Evolutionary conservation across 2,329 filamentous ascomycete genomes (phyloP).

Genomic region (Penicillium sp.): DNA sequence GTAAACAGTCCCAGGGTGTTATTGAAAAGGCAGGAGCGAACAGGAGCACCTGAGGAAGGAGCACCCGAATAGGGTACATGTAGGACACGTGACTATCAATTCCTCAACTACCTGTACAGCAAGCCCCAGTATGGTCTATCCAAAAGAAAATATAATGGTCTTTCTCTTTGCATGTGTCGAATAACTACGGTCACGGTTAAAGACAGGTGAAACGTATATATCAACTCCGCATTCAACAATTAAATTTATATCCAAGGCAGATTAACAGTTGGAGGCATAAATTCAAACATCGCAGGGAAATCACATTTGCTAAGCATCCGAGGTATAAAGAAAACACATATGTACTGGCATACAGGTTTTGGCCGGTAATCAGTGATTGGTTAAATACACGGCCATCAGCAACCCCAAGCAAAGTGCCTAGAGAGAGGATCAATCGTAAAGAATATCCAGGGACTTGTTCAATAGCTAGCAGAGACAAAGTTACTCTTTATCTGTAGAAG

Average conservation of each 20-base stretch:
- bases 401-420: slow-evolving; percentile 7
- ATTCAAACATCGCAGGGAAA: slow-evolving; percentile 1
- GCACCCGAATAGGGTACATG: too few relatives aligned
- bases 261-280: neutral
- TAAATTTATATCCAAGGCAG: neutral
- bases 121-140: too few relatives aligned
- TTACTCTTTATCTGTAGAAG: slow-evolving; percentile 40
- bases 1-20: too few relatives aligned
- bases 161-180: too few relatives aligned
- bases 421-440: neutral
- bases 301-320: slow-evolving; percentile 5
- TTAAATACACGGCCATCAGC: slow-evolving; percentile 17
- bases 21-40: too few relatives aligned
- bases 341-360: slow-evolving; percentile 21
- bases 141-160: too few relatives aligned
- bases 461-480: slow-evolving; percentile 2
- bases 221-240: too few relatives aligned
- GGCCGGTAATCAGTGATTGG: slow-evolving; percentile 11
- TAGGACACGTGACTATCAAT: too few relatives aligned
- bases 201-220: too few relatives aligned
- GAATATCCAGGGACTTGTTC: neutral
- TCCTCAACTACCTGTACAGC: too few relatives aligned
- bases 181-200: too few relatives aligned
- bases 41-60: too few relatives aligned
- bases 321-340: slow-evolving; percentile 20